Conservation (phyloP, 305 asterid species). For the Plantago coronopus region DNA sequence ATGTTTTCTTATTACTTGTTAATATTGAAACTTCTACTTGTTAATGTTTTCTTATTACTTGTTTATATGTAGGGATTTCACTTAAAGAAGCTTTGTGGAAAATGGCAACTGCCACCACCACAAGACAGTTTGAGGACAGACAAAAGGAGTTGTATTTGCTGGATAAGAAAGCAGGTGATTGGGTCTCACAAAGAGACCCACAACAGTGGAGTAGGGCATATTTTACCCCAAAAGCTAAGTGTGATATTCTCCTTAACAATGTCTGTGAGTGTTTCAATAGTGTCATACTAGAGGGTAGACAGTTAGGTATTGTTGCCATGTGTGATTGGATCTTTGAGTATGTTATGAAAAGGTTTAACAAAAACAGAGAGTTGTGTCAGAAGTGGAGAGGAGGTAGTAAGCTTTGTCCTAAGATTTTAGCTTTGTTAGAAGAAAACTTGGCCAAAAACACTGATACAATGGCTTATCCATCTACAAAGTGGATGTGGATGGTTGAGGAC, state of each 20-base stretch:
- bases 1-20: too few relatives aligned
- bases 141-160: background rate
- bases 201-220: background rate
- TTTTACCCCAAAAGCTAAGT: background rate
- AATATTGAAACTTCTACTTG: too few relatives aligned
- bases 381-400: background rate
- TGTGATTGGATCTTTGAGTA: background rate
- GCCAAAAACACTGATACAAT: background rate
- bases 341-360: background rate
- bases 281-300: background rate
- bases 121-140: background rate
- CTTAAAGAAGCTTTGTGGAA: background rate
- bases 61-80: background rate
- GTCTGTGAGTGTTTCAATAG: background rate
- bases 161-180: background rate
- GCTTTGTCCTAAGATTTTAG: background rate
- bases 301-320: background rate
- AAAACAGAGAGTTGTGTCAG: background rate
- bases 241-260: background rate
- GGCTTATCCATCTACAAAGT: background rate
- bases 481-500: background rate
- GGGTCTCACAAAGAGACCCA: background rate
- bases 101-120: background rate
- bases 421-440: background rate
- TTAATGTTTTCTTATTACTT: too few relatives aligned